phyloP scores from a whole-genome alignment of 257 asterid species.

The Parsonsia alboflavescens region DNA sequence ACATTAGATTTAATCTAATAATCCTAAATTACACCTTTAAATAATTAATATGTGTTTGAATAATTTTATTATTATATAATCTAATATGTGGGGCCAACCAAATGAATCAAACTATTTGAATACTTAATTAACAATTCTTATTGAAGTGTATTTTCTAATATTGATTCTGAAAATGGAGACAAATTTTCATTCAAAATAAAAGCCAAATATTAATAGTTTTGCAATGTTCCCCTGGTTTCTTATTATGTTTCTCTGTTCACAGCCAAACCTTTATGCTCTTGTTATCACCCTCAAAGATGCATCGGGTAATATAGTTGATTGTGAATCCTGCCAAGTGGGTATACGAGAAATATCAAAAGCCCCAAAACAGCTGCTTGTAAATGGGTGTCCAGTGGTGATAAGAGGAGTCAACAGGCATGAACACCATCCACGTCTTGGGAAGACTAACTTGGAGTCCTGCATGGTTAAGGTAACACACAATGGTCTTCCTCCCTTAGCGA shows the following conservation, averaged over 20 bases:
- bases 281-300: conserved; percentile 84
- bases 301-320: conserved; percentile 66
- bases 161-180: background rate
- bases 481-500: background rate
- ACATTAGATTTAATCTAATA: no score
- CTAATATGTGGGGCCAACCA: no score
- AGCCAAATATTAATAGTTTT: background rate
- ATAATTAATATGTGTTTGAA: no score
- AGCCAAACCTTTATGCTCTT: conserved; percentile 94
- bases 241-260: conserved; percentile 31
- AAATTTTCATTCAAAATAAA: background rate
- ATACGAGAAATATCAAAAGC: conserved; percentile 72
- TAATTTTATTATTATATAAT: no score
- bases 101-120: no score
- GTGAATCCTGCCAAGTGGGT: conserved; percentile 95
- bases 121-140: no score
- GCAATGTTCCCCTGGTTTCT: conserved; percentile 19
- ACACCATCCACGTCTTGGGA: conserved; percentile 96
- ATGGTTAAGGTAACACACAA: conserved; percentile 75
- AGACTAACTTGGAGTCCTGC: conserved; percentile 92
- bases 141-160: background rate
- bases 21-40: no score
- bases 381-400: conserved; percentile 85
- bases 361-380: conserved; percentile 86
- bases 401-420: conserved; percentile 98